Conservation (phyloP, 805 yeast species). For the Candida anglica region DNA sequence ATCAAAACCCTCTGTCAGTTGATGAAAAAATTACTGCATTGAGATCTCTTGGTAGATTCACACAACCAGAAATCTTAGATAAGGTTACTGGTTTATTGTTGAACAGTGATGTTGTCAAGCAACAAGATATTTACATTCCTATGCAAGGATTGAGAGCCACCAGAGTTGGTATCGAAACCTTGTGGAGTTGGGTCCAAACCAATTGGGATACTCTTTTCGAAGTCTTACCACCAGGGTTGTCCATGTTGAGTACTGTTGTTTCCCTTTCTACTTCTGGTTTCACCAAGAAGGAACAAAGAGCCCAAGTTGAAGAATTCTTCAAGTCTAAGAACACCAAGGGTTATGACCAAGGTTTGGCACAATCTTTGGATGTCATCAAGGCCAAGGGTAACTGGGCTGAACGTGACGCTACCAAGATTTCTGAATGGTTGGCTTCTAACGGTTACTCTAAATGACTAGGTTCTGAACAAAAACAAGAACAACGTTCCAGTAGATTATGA, state of each 20-base stretch:
- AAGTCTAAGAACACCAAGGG: constrained; percentile 55
- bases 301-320: constrained; percentile 50
- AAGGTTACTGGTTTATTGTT: constrained; percentile 55
- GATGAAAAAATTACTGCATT: constrained; percentile 73
- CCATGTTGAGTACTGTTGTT: constrained; percentile 77
- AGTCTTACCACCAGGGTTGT: constrained; percentile 74
- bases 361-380: constrained; percentile 56
- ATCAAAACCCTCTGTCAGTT: constrained; percentile 54
- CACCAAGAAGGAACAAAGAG: constrained; percentile 50
- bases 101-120: constrained; percentile 52
- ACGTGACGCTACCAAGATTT: constrained; percentile 48
- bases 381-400: constrained; percentile 55
- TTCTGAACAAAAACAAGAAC: too few species aligned
- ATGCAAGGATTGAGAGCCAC: constrained; percentile 67
- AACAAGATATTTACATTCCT: constrained; percentile 75
- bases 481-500: constrained; percentile 1
- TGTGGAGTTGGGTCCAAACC: constrained; percentile 68
- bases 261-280: constrained; percentile 57
- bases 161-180: constrained; percentile 58
- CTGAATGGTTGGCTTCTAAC: constrained; percentile 44
- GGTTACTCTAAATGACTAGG: constrained; percentile 18
- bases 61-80: constrained; percentile 45
- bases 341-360: constrained; percentile 61
- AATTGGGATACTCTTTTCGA: constrained; percentile 71
- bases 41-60: constrained; percentile 63